Base-by-base conservation (phyloP, 2,329 filamentous ascomycete species). In the Paraphoma sp. region DNA sequence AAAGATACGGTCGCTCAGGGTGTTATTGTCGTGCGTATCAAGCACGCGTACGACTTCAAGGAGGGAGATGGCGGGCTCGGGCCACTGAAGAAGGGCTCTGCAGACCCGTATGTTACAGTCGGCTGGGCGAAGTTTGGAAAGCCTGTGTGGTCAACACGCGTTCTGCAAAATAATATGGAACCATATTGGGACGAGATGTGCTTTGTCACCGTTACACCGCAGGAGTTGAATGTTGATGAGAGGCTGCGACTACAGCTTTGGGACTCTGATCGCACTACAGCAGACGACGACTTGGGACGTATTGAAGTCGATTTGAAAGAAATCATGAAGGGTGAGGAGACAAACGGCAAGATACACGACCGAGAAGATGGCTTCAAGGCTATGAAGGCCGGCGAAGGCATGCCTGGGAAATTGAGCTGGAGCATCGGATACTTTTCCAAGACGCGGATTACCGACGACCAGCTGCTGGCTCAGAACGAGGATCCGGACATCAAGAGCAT, bases 111-210 rank as follows among this genome's bases (percentile, higher is more conserved):
- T 61, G 84, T 91, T 14, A 87, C 87, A 1, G 86, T 91, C 7
- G 88, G 86, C 1, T 93, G 89, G 89, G 89, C 88, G 18, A 93
- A 92, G 69, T 92, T 92, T 69, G 89, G 89, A 50, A 90, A 89
- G 66, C 86, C 86, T 47, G 80, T 89, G 55, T 88, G 78, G 69
- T 88, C 82, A 50, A 92, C 89, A 0, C 83, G 89, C 47, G 83
- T 92, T 42, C 81, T 92, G 18, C 74, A 82, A 40, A 81, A 82
- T 1, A 87, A 91, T 45, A 88, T 90, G 80, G 80, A 89, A 30
- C 90, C 90, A 0, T 80, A 79, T 45, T 92, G 89, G 89, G 82
- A 90, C 33, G 90, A 93, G 71, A 89, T 86, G 48, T 84, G 84
- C 18, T 89, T 85, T 55, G 76, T 92, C n/a, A 78, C 91, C 1